phyloP scores from a whole-genome alignment of 768 basidiomycete species.

The Agaricus blazei region DNA sequence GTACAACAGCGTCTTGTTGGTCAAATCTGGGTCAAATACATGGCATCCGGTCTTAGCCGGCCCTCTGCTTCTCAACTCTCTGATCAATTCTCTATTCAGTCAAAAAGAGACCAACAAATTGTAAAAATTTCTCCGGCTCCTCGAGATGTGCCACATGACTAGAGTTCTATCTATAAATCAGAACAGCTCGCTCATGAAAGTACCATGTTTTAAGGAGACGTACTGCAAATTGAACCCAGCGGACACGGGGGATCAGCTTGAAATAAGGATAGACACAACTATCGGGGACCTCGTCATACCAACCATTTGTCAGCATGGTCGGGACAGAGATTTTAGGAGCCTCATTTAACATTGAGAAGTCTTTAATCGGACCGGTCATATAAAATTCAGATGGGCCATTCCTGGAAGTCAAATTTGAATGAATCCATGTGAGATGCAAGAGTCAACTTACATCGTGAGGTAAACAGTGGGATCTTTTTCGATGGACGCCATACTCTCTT shows the following conservation, averaged over 20 bases:
- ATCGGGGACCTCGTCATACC: constrained; percentile 37
- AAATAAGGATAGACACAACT: constrained; percentile 30
- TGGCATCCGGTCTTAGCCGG: too few relatives aligned
- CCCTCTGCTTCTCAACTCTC: too few relatives aligned
- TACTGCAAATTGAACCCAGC: constrained; percentile 38
- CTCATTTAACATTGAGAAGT: constrained; percentile 41
- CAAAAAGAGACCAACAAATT: constrained; percentile 28
- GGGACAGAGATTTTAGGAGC: constrained; percentile 35
- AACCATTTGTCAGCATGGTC: constrained; percentile 37
- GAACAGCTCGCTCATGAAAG: background rate
- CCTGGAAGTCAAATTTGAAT: constrained; percentile 17
- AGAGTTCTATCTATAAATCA: constrained; percentile 17
- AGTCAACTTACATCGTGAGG: constrained; percentile 34
- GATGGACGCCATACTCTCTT: constrained; percentile 23
- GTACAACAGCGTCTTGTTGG: too few relatives aligned
- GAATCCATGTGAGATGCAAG: background rate
- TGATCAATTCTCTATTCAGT: background rate
- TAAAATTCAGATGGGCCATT: constrained; percentile 35
- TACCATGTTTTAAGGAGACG: background rate
- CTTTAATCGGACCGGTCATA: constrained; percentile 33
- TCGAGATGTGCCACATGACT: constrained; percentile 41
- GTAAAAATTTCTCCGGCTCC: constrained; percentile 32
- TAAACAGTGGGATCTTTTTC: constrained; percentile 45
- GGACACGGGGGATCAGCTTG: constrained; percentile 32
- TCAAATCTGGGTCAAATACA: too few relatives aligned